phyloP scores from a whole-genome alignment of 345 rosid genomes.

The Populus alba region DNA sequence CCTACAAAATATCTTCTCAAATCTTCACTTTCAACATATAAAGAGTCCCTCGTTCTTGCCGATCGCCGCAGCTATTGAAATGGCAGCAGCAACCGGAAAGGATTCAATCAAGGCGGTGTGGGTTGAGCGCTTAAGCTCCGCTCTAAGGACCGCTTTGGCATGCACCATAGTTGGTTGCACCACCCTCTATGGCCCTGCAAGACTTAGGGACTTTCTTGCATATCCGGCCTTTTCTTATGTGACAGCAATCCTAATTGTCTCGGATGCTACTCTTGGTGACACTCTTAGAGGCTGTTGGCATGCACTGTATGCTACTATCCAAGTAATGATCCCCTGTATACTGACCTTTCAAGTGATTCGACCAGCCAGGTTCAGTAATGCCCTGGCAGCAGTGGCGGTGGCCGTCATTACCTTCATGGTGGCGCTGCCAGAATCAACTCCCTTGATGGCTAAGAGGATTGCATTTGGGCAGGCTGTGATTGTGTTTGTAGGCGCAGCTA shows the following conservation, averaged over 20 bases:
- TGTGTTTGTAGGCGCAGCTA: constrained; percentile 52
- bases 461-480: constrained; percentile 80
- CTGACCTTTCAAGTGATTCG: constrained; percentile 42
- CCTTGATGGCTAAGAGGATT: constrained; percentile 61
- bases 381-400: constrained; percentile 51
- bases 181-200: constrained; percentile 56
- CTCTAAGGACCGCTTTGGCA: constrained; percentile 58
- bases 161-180: constrained; percentile 60
- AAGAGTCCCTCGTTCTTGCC: no score
- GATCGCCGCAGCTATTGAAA: background rate
- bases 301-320: constrained; percentile 50
- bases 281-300: constrained; percentile 52
- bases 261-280: constrained; percentile 70
- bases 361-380: constrained; percentile 41
- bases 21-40: no score
- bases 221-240: constrained; percentile 73
- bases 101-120: background rate
- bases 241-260: constrained; percentile 61
- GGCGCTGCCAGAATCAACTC: constrained; percentile 67
- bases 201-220: constrained; percentile 24
- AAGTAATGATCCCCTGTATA: constrained; percentile 38
- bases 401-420: constrained; percentile 53
- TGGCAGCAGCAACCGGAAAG: background rate
- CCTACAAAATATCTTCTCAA: no score
- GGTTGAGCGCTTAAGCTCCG: constrained; percentile 21